Evolutionary conservation across 306 rosid genomes (phyloP).

Genomic region (Fragaria vesca): DNA sequence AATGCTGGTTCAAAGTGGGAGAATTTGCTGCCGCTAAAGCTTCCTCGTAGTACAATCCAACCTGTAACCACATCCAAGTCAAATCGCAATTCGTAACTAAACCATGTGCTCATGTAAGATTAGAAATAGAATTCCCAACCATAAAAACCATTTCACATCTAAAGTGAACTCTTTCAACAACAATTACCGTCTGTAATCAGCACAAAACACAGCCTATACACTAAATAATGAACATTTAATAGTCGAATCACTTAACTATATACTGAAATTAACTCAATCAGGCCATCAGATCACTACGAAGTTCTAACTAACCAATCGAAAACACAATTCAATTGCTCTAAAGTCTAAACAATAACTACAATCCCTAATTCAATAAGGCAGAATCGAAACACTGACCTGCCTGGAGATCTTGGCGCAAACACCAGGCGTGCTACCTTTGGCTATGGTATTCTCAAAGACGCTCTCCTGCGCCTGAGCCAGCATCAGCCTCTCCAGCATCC

Average conservation of each 20-base stretch:
- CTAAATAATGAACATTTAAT: neutral
- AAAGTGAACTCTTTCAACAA: neutral
- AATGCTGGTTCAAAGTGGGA: slow-evolving; percentile 79
- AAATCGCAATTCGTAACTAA: slow-evolving; percentile 20
- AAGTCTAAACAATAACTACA: neutral
- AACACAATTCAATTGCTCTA: neutral
- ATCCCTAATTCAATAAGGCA: neutral
- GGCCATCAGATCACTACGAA: neutral
- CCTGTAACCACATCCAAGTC: slow-evolving; percentile 49
- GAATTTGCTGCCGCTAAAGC: slow-evolving; percentile 76
- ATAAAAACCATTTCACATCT: neutral
- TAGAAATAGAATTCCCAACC: neutral
- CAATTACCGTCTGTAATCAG: neutral
- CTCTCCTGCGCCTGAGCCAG: slow-evolving; percentile 99
- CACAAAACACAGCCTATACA: neutral
- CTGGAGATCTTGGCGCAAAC: slow-evolving; percentile 95
- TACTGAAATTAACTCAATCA: neutral
- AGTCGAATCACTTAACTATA: neutral
- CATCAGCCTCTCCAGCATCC: slow-evolving; percentile 93
- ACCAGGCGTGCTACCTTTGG: slow-evolving; percentile 95
- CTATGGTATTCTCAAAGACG: slow-evolving; percentile 86
- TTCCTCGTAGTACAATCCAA: slow-evolving; percentile 90
- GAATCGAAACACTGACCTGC: slow-evolving; percentile 52
- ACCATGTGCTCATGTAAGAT: neutral
- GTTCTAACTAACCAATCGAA: neutral